Evolutionary conservation across 208 protist genomes (phyloP), one percentile per base, ranked within the genome.

Genomic region (Angomonas ambiguus): DNA sequence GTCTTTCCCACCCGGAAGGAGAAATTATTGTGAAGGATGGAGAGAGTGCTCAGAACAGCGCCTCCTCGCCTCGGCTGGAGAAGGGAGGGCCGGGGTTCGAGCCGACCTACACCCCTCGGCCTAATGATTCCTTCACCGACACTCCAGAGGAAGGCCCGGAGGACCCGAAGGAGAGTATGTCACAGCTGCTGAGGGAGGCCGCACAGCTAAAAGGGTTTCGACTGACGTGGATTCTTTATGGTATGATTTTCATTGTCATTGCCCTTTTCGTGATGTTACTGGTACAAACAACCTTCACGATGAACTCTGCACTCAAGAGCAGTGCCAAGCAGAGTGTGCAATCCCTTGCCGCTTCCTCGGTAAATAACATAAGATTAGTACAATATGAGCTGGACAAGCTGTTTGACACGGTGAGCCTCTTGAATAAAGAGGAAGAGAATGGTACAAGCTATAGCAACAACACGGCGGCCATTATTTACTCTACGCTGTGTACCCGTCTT

Each of bases 221-320:
- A 20, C 75, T 92, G 22, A 82, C 61, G 27, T 94, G 85, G 83
- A 49, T 93, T 25, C 55, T 93, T 3, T 87, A 80, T 70, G 33
- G 74, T 28, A 71, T 89, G 49, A 76, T 90, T 24, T 45, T 78
- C 11, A 65, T 86, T 31, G 73, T 88, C 33, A 77, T 91, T 49
- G n/a, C 76, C 20, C 45, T 85, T 4, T 80, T 92, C 42, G 69
- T 89, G 22, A 58, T 74, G 51, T 34, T 80, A 57, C 65, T 91
- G 22, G 56, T 81, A 28, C 79, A 85, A 72, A 80, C 89, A 64
- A 71, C 74, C 27, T 76, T 78, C 64, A 59, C 79, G 49, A 79
- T 81, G 18, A 85, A 80, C n/a, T 58, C 65, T 20, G 82, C 73
- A 51, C 57, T 87, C n/a, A 38, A 59, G n/a, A 48, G 27, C 2